Evolutionary conservation across 2,329 filamentous ascomycete species (phyloP), one percentile per base, ranked within the genome.

Genomic region (Beauveria brongniartii): DNA sequence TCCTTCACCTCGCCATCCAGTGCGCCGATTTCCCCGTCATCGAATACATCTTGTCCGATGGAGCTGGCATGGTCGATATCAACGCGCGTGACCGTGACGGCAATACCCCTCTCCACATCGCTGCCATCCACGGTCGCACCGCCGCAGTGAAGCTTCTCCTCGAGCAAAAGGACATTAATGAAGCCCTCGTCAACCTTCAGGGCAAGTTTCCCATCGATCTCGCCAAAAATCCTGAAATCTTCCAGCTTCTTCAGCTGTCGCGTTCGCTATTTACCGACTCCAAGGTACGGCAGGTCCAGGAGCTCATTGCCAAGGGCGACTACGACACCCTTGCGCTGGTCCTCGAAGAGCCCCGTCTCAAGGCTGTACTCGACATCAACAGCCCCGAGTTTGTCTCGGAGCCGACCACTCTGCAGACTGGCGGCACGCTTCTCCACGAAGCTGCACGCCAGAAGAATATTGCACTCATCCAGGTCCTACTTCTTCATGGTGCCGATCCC

Each of bases 401-500:
- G 62, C 84, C 86, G 1, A 77, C 79, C 3, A 96, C 92, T 0
- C 78, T 88, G 1, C 87, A 95, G 67, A 82, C 86, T 7, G 94
- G 94, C n/a, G 95, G 94, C 12, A 97, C 92, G 1, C 77, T 99
- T 9, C 80, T 99, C 37, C 94, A 99, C 71, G 93, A 99, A 72
- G 94, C 93, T 0, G 92, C 94, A 7, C 86, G 61, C 67, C 91
- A 89, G 72, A 92, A 85, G 75, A 92, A 99, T 69, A 87, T 86
- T 26, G 88, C 90, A 67, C 82, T 99, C 24, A 96, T 96, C 62
- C 90, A 97, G 71, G 83, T 96, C 20, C 81, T 99, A 14, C 79
- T 99, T 43, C 85, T 97, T 57, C 95, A 97, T 70, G 94, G 94
- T 12, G 94, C 93, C 12, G 94, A 99, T 73, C 94, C 94, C 0